These are phyloP conservation scores for Citrus inodora DNA, from an alignment of 345 rosid genomes.

Conservation along the genomic window DNA sequence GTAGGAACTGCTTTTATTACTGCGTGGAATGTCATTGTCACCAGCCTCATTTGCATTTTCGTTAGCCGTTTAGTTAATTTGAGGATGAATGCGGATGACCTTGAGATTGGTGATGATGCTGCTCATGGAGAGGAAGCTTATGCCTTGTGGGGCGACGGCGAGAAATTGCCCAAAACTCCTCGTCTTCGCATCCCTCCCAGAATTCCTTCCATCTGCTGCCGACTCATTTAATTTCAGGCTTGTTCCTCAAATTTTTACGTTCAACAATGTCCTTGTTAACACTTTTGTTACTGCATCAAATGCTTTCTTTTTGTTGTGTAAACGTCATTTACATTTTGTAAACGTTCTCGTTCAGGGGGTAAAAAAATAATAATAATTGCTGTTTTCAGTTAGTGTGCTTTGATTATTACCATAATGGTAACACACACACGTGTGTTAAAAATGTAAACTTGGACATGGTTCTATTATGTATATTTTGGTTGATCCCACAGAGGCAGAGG, in stretches of 20 bases:
- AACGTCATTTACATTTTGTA: neutral
- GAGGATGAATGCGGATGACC: conserved; percentile 55
- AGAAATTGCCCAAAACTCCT: conserved; percentile 18
- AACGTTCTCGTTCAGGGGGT: neutral
- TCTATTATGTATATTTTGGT: neutral
- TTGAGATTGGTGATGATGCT: conserved; percentile 62
- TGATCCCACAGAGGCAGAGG: no score
- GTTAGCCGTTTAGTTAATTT: conserved; percentile 42
- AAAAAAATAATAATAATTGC: neutral
- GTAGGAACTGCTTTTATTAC: conserved; percentile 39
- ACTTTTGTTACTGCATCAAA: neutral
- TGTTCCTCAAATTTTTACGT: no score
- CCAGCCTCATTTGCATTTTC: conserved; percentile 50
- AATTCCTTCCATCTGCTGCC: conserved; percentile 26
- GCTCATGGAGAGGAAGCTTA: conserved; percentile 65
- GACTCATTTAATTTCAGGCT: neutral
- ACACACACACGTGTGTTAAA: no score
- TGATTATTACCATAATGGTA: neutral
- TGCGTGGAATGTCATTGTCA: conserved; percentile 37
- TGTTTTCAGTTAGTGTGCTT: neutral
- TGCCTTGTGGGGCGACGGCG: conserved; percentile 53
- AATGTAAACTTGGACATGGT: no score
- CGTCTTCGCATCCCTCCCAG: conserved; percentile 15
- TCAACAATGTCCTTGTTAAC: neutral
- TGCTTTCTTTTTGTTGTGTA: neutral